Evolutionary conservation across 352 stramenopile genomes (phyloP).

Genomic region (Pythium dissimile): DNA sequence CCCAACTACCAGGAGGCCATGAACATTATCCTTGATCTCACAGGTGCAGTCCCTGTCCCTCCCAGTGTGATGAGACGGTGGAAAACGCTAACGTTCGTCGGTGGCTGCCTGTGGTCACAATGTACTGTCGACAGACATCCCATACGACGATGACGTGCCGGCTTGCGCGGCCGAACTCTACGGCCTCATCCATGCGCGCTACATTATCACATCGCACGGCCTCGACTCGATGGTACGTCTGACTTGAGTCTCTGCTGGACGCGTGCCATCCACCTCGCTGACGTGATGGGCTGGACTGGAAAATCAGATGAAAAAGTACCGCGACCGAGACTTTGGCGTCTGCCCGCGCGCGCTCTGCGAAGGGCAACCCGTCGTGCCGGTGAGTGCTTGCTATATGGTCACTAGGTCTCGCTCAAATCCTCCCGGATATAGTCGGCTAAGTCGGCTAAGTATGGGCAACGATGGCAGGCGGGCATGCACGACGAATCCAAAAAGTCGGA

Average conservation of each 20-base stretch:
- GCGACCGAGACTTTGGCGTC: constrained; percentile 84
- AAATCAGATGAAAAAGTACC: constrained; percentile 84
- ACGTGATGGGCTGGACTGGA: neutral
- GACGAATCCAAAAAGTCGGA: constrained; percentile 89
- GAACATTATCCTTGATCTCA: constrained; percentile 92
- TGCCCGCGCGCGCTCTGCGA: constrained; percentile 84
- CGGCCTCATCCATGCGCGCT: constrained; percentile 86
- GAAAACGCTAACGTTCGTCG: no score
- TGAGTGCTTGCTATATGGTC: constrained; percentile 31
- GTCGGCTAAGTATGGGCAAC: no score
- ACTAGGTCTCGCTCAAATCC: no score
- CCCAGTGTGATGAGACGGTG: neutral
- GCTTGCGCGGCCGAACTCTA: constrained; percentile 88
- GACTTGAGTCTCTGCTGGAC: neutral
- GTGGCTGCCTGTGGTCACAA: no score
- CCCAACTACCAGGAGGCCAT: constrained; percentile 89
- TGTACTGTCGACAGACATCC: constrained; percentile 73
- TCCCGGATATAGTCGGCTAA: no score
- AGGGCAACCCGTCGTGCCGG: constrained; percentile 77
- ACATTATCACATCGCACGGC: constrained; percentile 88
- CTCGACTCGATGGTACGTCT: constrained; percentile 81
- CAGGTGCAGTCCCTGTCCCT: constrained; percentile 45
- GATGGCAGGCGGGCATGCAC: constrained; percentile 70
- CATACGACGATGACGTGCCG: constrained; percentile 86
- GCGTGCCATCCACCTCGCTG: neutral